Evolutionary conservation across 164 flowering plant genomes (phyloP).

Genomic region (Magnolia changhungtana): DNA sequence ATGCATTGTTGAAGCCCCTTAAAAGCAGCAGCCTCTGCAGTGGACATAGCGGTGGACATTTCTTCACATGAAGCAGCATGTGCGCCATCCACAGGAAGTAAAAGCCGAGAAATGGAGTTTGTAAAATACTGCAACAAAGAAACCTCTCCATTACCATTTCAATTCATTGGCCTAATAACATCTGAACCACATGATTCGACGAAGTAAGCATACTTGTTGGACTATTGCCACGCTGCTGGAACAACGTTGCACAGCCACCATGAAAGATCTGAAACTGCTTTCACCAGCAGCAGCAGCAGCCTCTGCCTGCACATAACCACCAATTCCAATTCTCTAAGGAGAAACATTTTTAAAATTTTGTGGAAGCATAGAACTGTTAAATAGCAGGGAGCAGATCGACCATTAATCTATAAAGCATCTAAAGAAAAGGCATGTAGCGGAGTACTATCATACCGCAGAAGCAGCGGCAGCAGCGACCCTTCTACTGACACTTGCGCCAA

Average conservation of each 20-base stretch:
- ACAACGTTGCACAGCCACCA: conserved; percentile 97
- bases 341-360: neutral
- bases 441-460: conserved; percentile 61
- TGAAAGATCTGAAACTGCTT: conserved; percentile 96
- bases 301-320: conserved; percentile 67
- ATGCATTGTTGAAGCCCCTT: conserved; percentile 99
- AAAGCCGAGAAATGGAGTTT: conserved; percentile 83
- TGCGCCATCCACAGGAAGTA: conserved; percentile 96
- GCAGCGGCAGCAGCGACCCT: conserved; percentile 99
- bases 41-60: conserved; percentile 96
- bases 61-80: conserved; percentile 99
- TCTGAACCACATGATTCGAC: neutral
- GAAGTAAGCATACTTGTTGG: conserved; percentile 67
- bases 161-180: too few species aligned
- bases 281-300: conserved; percentile 99
- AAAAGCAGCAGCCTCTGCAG: conserved; percentile 92
- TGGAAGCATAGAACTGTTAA: neutral
- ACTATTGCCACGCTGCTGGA: conserved; percentile 97
- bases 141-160: neutral
- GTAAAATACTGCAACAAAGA: conserved; percentile 68
- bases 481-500: conserved; percentile 78
- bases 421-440: too few species aligned
- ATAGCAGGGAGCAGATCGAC: neutral
- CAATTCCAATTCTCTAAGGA: conserved; percentile 15
- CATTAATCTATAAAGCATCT: too few species aligned